Conservation (phyloP, 805 yeast genomes). For the Metschnikowia henanensis region DNA sequence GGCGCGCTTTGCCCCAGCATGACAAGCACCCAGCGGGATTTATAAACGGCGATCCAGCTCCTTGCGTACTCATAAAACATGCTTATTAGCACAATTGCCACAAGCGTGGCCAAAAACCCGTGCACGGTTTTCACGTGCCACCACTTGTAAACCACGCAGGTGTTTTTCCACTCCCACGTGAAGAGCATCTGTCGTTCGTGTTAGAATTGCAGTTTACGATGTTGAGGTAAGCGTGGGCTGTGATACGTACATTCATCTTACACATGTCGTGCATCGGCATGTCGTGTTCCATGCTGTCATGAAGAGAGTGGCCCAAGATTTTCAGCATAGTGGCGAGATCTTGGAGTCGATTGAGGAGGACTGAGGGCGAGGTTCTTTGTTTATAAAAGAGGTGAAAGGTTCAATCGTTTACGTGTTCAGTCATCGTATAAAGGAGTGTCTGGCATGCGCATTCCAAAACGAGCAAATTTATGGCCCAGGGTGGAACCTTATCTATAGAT, state of each 20-base stretch:
- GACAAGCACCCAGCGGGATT: constrained; percentile 9
- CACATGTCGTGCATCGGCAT: constrained; percentile 40
- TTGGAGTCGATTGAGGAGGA: not conserved
- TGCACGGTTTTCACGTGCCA: constrained; percentile 66
- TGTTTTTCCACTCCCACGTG: constrained; percentile 73
- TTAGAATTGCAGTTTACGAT: no score
- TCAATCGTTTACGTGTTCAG: no score
- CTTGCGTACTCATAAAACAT: constrained; percentile 63
- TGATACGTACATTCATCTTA: constrained; percentile 49
- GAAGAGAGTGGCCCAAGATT: constrained; percentile 21
- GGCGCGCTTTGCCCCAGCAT: not conserved
- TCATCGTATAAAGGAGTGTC: no score
- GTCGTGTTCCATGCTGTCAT: constrained; percentile 19
- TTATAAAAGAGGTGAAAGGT: no score
- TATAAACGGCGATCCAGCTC: constrained; percentile 30
- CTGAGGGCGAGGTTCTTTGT: no score
- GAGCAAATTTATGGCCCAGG: no score
- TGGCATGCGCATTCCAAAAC: no score
- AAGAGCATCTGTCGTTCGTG: constrained; percentile 54
- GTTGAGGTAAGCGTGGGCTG: no score
- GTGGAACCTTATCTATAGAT: no score
- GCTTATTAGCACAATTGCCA: constrained; percentile 48
- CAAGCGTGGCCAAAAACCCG: constrained; percentile 53
- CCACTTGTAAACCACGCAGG: constrained; percentile 74
- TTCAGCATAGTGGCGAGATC: not conserved